Conservation (phyloP, 345 rosid species). For the Aquilaria sinensis region DNA sequence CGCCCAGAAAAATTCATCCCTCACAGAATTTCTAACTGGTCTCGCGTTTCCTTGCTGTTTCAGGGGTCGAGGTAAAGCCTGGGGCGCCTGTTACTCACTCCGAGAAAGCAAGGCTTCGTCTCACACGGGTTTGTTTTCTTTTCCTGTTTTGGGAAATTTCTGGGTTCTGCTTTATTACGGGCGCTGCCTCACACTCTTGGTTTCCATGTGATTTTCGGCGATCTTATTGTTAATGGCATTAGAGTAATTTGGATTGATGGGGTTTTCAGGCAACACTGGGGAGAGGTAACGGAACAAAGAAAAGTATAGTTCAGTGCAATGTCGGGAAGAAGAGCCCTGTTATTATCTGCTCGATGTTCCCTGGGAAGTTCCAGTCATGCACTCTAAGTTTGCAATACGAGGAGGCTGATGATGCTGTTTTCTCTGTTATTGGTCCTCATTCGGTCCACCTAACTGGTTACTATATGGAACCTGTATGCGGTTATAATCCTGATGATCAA, state of each 20-base stretch:
- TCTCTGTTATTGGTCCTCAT: constrained; percentile 66
- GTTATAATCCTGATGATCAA: constrained; percentile 25
- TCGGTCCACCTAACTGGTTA: constrained; percentile 72
- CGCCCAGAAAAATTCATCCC: background rate
- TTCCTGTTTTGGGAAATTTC: background rate
- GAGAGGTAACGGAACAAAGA: constrained; percentile 23
- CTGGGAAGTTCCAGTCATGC: constrained; percentile 40
- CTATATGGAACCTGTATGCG: constrained; percentile 22
- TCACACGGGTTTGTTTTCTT: constrained; percentile 45
- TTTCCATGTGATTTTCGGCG: background rate
- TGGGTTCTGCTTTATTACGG: background rate
- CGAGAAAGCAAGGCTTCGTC: constrained; percentile 45
- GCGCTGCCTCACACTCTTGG: background rate
- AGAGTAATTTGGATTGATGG: background rate
- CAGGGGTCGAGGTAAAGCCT: constrained; percentile 67
- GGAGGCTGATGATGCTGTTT: constrained; percentile 59
- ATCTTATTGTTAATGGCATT: background rate
- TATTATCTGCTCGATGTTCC: constrained; percentile 51
- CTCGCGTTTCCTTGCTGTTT: background rate
- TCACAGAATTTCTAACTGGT: background rate
- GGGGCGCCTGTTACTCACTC: constrained; percentile 50
- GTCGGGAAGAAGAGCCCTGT: constrained; percentile 60
- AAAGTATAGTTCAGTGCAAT: constrained; percentile 61
- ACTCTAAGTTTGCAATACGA: constrained; percentile 68
- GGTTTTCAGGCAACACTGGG: constrained; percentile 62